Percentiles rank a stretch among this genome's conserved stretches.
Conservation (phyloP, 352 stramenopile species). For the Elongisporangium senticosum region DNA sequence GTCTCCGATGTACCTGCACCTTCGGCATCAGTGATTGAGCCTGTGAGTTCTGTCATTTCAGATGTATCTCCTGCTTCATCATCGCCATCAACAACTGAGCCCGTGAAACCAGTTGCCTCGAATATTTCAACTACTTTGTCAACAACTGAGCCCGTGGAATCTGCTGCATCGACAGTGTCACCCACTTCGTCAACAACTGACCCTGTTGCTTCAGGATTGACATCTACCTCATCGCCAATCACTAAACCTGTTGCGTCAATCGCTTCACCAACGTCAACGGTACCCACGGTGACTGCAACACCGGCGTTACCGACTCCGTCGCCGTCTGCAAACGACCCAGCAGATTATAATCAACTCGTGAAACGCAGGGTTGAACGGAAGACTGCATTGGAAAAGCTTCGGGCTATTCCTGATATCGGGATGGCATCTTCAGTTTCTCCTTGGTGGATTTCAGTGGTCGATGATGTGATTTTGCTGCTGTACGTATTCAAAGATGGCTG, state of each 20-base stretch:
- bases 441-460: conserved; percentile 76
- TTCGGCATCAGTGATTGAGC: neutral
- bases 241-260: neutral
- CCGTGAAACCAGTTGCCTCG: neutral
- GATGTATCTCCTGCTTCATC: neutral
- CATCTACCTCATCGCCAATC: neutral
- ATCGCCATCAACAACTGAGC: neutral
- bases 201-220: neutral
- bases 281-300: neutral
- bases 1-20: neutral
- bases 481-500: conserved; percentile 68
- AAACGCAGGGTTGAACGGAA: conserved; percentile 18
- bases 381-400: conserved; percentile 37
- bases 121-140: neutral
- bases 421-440: conserved; percentile 27
- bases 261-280: neutral
- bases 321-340: conserved; percentile 1
- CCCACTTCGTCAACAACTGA: too few relatives aligned
- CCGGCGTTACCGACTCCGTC: neutral
- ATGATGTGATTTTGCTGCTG: conserved; percentile 71
- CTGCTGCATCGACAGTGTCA: neutral
- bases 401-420: conserved; percentile 29
- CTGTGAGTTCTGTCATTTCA: neutral
- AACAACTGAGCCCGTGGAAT: neutral
- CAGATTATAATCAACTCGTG: neutral